Conservation (phyloP, 257 asterid species). For the Jacaranda mimosifolia region DNA sequence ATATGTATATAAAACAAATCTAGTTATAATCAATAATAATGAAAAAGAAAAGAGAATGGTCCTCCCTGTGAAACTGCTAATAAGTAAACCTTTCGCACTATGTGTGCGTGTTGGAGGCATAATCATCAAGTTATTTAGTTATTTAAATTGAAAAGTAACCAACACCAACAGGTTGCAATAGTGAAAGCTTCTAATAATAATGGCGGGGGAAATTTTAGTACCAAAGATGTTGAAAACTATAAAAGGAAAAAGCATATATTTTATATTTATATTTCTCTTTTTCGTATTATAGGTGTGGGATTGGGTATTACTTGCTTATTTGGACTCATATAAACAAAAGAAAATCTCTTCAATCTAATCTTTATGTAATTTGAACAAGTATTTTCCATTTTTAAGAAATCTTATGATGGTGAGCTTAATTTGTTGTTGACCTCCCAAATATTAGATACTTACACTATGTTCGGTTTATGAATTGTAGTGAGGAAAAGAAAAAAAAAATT, state of each 20-base stretch:
- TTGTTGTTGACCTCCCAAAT: too few relatives aligned
- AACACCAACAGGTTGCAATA: constrained; percentile 32
- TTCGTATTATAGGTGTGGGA: constrained; percentile 27
- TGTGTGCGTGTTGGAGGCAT: constrained; percentile 26
- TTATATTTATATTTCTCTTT: neutral
- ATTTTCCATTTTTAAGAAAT: too few relatives aligned
- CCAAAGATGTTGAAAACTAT: constrained; percentile 17
- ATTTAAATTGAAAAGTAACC: constrained; percentile 9
- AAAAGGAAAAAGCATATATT: neutral
- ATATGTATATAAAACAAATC: too few relatives aligned
- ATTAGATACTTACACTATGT: too few relatives aligned
- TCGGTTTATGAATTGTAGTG: too few relatives aligned
- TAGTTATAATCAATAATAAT: too few relatives aligned
- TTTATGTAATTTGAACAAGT: too few relatives aligned
- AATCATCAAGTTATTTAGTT: constrained; percentile 15
- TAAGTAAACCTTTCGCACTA: neutral
- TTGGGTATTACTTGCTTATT: neutral
- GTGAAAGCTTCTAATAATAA: constrained; percentile 40
- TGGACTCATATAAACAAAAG: neutral
- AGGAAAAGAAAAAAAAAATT: too few relatives aligned
- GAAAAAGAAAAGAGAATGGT: too few relatives aligned
- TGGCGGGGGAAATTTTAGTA: neutral
- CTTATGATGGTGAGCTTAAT: too few relatives aligned
- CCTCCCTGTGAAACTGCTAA: constrained; percentile 17
- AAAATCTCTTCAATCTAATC: too few relatives aligned